phyloP scores from a whole-genome alignment of 305 asterid genomes.

The Fraxinus angustifolia region DNA sequence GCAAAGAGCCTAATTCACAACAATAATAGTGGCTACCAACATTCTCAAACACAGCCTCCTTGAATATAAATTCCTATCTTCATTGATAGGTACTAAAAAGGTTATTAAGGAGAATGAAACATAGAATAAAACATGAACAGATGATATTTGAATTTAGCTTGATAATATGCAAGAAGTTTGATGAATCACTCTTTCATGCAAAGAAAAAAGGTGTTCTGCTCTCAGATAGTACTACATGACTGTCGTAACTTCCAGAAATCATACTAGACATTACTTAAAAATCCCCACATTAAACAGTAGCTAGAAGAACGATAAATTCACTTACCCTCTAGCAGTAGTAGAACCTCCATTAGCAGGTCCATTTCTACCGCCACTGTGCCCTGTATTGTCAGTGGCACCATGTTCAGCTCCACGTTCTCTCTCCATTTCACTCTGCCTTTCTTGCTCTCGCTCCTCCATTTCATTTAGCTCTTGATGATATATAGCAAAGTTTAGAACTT shows the following conservation, averaged over 20 bases:
- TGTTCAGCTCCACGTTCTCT: slow-evolving; percentile 44
- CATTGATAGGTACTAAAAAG: background rate
- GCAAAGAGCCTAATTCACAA: background rate
- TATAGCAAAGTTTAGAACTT: slow-evolving; percentile 92
- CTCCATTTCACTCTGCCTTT: slow-evolving; percentile 51
- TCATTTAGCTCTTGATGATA: slow-evolving; percentile 97
- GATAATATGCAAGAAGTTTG: background rate
- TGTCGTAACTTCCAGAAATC: background rate
- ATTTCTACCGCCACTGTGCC: slow-evolving; percentile 30
- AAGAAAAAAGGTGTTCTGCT: background rate
- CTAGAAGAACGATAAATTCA: background rate
- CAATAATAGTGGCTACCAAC: background rate
- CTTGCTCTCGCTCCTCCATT: slow-evolving; percentile 93
- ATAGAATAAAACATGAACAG: background rate
- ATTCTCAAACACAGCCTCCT: background rate
- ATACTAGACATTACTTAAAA: background rate
- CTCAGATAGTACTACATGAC: background rate
- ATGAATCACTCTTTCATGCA: background rate
- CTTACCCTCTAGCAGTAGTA: slow-evolving; percentile 46
- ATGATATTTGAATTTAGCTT: background rate
- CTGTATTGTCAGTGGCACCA: slow-evolving; percentile 38
- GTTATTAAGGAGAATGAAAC: background rate
- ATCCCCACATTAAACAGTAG: background rate
- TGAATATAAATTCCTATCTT: background rate
- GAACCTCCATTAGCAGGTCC: slow-evolving; percentile 31